Evolutionary conservation across 1,284 basidiomycete species (phyloP), one percentile per base, ranked within the genome.

Genomic region (Boletus semigastroideus): DNA sequence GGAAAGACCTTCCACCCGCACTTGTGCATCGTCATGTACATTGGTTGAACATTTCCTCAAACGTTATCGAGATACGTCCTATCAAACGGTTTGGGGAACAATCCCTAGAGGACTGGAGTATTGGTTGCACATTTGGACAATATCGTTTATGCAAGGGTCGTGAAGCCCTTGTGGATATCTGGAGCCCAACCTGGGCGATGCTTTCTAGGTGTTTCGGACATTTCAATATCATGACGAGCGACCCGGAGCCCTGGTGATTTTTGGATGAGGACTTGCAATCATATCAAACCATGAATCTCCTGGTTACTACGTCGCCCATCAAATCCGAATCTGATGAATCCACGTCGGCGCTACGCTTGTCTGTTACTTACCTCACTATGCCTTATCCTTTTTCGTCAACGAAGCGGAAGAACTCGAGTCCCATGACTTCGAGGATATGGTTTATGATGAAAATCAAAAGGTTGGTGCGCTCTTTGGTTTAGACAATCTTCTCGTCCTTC

Each of bases 401-500:
- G n/a, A 17, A 36, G 34, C 9, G n/a, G 34, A n/a, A n/a, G 16
- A 36, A 17, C 34, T 36, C n/a, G 34, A 36, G 34, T 36, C 34
- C n/a, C 9, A 7, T 17, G 34, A 36, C n/a, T 36, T 36, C 34
- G 10, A 36, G n/a, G 9, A 36, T 16, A 36, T 36, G 34, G 34
- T 36, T 36, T 36, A 36, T 36, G 40, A 42, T 6, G 40, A 42
- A 25, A 16, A 42, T 5, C 40, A 28, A 28, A 27, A 10, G 5
- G 10, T 28, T 13, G 25, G 14, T 5, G 16, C 40, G 27, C 27
- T 66, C 36, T 42, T 61, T 11, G 58, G 62, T 5, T 58, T 80
- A 1, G 34, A 42, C 5, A 73, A 63, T 46, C 67, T 71, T 45
- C 68, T 80, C 1, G 63, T 78, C 17, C 65, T 80, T 12, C 56